phyloP scores from a whole-genome alignment of 2,329 filamentous ascomycete species.

The Lasiodiplodia citricola region DNA sequence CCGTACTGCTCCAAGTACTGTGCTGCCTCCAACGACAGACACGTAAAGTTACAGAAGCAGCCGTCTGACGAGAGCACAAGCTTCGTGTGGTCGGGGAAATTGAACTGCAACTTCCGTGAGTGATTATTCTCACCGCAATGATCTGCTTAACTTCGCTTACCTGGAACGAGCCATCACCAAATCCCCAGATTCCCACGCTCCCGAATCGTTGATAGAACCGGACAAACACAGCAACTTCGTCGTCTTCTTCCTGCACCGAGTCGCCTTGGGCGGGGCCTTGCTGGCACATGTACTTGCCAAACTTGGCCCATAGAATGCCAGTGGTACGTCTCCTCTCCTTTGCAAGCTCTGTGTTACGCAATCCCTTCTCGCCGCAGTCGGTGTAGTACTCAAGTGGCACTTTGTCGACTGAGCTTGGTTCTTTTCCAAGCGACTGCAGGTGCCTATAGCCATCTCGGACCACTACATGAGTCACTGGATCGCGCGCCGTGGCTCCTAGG shows the following conservation, averaged over 20 bases:
- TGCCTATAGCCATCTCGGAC: slow-evolving; percentile 74
- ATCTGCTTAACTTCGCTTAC: slow-evolving; percentile 48
- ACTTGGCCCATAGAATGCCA: slow-evolving; percentile 69
- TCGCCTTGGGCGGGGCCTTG: slow-evolving; percentile 48
- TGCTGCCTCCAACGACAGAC: slow-evolving; percentile 73
- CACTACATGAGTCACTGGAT: slow-evolving; percentile 73
- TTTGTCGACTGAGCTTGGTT: slow-evolving; percentile 51
- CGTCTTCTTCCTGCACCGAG: slow-evolving; percentile 46
- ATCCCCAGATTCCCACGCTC: slow-evolving; percentile 81
- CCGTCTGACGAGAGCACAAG: slow-evolving; percentile 77
- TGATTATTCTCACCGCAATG: neutral
- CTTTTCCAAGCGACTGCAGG: slow-evolving; percentile 69
- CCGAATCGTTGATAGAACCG: slow-evolving; percentile 83
- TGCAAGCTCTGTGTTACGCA: slow-evolving; percentile 65
- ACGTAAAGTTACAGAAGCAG: slow-evolving; percentile 78
- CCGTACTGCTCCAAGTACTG: slow-evolving; percentile 67
- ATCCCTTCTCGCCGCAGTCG: slow-evolving; percentile 68
- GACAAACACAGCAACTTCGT: slow-evolving; percentile 56
- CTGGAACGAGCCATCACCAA: slow-evolving; percentile 79
- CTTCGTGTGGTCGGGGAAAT: slow-evolving; percentile 89
- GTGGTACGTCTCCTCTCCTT: slow-evolving; percentile 62
- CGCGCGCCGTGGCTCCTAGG: slow-evolving; percentile 51
- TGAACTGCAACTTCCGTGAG: slow-evolving; percentile 63
- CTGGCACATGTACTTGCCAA: slow-evolving; percentile 71
- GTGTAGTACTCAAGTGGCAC: slow-evolving; percentile 73